Conservation (phyloP, 2,329 filamentous ascomycete species). For the Arthrobotrys conoides region DNA sequence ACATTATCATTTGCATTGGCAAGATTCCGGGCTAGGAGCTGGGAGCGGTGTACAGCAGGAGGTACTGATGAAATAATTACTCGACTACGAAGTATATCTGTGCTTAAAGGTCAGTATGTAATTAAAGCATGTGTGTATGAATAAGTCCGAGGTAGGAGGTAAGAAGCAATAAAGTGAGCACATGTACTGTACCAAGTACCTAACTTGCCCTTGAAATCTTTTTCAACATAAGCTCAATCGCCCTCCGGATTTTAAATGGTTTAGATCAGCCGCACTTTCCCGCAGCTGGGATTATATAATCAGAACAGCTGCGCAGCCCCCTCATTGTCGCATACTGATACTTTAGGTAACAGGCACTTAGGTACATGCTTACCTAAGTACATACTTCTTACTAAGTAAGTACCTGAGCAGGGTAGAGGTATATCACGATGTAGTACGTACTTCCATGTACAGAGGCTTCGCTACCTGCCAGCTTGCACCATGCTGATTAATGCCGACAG, state of each 20-base stretch:
- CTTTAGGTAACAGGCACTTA: too few species aligned
- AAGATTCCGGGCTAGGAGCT: background rate
- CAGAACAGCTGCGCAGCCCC: background rate
- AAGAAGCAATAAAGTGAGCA: too few species aligned
- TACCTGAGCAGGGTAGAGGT: too few species aligned
- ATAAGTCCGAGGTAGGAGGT: too few species aligned
- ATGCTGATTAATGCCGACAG: background rate
- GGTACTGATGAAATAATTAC: too few species aligned
- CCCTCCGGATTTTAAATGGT: background rate
- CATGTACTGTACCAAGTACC: background rate
- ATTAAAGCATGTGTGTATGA: background rate
- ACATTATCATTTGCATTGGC: background rate
- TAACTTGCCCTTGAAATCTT: background rate
- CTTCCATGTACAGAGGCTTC: too few species aligned
- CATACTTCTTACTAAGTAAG: too few species aligned
- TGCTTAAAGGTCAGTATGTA: background rate
- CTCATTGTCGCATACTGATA: too few species aligned
- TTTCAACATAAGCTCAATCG: background rate
- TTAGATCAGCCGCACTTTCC: background rate
- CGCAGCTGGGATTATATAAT: background rate
- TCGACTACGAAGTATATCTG: too few species aligned
- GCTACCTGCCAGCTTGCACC: background rate
- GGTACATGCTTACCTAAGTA: too few species aligned
- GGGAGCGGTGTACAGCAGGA: too few species aligned
- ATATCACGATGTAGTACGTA: too few species aligned